Evolutionary conservation across 768 basidiomycete genomes (phyloP), one percentile per base, ranked within the genome.

Genomic region (Phaeotremella fagi): DNA sequence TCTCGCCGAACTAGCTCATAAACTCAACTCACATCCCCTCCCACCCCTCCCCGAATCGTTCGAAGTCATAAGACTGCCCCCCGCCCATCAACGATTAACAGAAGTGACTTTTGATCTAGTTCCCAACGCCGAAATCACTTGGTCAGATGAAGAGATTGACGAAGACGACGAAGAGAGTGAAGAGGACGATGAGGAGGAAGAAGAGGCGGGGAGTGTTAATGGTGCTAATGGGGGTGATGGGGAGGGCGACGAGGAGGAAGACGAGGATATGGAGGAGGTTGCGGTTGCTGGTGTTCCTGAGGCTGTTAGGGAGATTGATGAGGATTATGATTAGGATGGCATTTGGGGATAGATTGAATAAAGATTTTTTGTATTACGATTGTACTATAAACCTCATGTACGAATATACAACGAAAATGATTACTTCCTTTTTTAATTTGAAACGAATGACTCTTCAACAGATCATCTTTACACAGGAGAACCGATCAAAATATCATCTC

Each of bases 1-100:
- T 64, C 71, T 78, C 7, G 69, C 75, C 4, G 64, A 68, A 15
- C 47, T 78, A 25, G 75, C 78, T 1, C 69, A 75, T 20, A 64
- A 72, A 23, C 66, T 78, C 43, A 78, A 78, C 57, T 67, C 70
- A 0, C 64, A 70, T 15, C 77, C 78, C 0, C 65, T 78, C 1
- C 77, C 78, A 0, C 63, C 75, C 24, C 56, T 78, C 24, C 67
- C 72, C 12, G 77, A 78, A 63, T 67, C 75, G 6, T 78, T 77
- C 62, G 75, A 75, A 18, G 48, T 69, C 12, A 61, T 78, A 47
- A 68, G 75, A 2, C 64, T 78, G 3, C 78, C 78, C 0, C 75
- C 74, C 0, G 61, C 70, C 0, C 55, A 70, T 28, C 72, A 77
- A 31, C 64, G 76, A 7, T 67, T 78, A 23, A 75, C 76, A 1